Percentiles rank a stretch among this genome's conserved stretches.
phyloP scores from a whole-genome alignment of 1,284 basidiomycete species.

The Chiua sp. region DNA sequence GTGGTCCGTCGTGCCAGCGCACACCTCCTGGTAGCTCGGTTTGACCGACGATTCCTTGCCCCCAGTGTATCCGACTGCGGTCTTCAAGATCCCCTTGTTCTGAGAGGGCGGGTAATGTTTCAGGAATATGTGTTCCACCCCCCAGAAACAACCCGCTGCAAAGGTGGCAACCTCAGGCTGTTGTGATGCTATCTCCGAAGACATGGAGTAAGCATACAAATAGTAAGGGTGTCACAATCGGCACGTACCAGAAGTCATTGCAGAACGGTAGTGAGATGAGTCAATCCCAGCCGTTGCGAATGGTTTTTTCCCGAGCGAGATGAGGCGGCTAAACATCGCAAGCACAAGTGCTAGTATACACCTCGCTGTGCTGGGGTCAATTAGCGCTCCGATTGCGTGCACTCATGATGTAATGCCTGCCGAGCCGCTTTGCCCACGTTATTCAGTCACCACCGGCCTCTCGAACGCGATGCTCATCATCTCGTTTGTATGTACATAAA shows the following conservation, averaged over 20 bases:
- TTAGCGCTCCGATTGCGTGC: too few species aligned
- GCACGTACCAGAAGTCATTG: slow-evolving; percentile 31
- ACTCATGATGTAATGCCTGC: too few species aligned
- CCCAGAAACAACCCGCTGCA: slow-evolving; percentile 86
- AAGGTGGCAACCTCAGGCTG: slow-evolving; percentile 74
- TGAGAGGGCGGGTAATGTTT: slow-evolving; percentile 76
- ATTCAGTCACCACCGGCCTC: too few species aligned
- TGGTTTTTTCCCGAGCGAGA: slow-evolving; percentile 25
- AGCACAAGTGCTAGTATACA: too few species aligned
- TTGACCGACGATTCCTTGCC: slow-evolving; percentile 61
- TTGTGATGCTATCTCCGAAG: slow-evolving; percentile 17
- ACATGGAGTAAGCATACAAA: not conserved
- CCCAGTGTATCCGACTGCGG: slow-evolving; percentile 84
- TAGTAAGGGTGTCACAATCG: not conserved
- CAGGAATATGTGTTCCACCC: slow-evolving; percentile 86
- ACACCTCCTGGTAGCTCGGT: slow-evolving; percentile 80
- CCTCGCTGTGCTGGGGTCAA: too few species aligned
- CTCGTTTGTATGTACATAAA: slow-evolving; percentile 29
- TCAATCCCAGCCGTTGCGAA: slow-evolving; percentile 23
- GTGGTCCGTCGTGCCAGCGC: slow-evolving; percentile 83
- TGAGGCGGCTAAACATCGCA: slow-evolving; percentile 26
- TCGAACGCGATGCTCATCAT: slow-evolving; percentile 24
- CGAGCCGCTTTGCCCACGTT: too few species aligned
- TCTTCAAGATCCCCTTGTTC: slow-evolving; percentile 72
- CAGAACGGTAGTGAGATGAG: slow-evolving; percentile 32